Conservation (phyloP, 2,329 filamentous ascomycete species). For the Phoma herbarum region DNA sequence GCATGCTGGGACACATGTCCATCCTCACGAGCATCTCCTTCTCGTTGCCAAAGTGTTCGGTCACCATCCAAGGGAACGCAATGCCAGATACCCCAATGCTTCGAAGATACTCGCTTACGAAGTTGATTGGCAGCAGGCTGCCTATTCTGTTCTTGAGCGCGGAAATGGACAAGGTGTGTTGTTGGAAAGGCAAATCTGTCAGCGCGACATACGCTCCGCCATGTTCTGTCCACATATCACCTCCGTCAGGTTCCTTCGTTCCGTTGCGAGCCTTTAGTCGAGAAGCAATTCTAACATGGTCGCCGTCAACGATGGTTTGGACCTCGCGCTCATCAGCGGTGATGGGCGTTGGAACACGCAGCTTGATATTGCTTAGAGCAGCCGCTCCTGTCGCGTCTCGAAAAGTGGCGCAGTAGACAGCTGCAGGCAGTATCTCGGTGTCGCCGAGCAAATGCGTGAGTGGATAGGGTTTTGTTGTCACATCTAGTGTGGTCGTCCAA, state of each 20-base stretch:
- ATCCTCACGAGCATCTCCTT: slow-evolving; percentile 54
- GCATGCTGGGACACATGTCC: slow-evolving; percentile 40
- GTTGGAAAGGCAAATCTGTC: no score
- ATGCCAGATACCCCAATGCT: slow-evolving; percentile 53
- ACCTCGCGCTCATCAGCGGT: slow-evolving; percentile 40
- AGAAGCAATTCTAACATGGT: no score
- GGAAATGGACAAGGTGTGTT: slow-evolving; percentile 31
- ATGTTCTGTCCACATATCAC: no score
- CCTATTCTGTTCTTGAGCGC: slow-evolving; percentile 39
- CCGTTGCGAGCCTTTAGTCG: no score
- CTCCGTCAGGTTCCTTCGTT: no score
- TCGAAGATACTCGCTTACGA: slow-evolving; percentile 51
- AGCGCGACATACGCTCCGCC: no score
- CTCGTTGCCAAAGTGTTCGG: slow-evolving; percentile 49
- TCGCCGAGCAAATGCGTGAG: slow-evolving; percentile 52
- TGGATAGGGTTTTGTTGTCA: slow-evolving; percentile 53
- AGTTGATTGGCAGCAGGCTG: slow-evolving; percentile 37
- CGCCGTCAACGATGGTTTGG: slow-evolving; percentile 39
- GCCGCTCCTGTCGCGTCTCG: slow-evolving; percentile 40
- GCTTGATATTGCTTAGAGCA: slow-evolving; percentile 42
- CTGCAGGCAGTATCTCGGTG: slow-evolving; percentile 55
- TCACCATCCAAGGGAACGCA: slow-evolving; percentile 54
- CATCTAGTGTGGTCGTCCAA: slow-evolving; percentile 44
- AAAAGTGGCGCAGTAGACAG: slow-evolving; percentile 54
- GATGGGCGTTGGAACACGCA: slow-evolving; percentile 50